phyloP scores from a whole-genome alignment of 306 rosid species.

The Trifolium repens region DNA sequence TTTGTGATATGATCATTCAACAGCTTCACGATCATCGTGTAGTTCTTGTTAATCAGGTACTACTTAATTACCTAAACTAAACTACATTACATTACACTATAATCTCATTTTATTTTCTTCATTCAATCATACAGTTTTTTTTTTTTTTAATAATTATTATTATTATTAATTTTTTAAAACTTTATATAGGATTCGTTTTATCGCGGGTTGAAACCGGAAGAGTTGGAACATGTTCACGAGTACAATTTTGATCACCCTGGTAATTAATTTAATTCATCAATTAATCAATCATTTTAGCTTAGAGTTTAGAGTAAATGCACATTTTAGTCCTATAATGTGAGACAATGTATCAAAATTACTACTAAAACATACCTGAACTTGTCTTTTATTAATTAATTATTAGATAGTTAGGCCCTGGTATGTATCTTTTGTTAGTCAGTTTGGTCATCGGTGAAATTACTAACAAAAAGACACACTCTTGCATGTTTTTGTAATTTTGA shows the following conservation, averaged over 20 bases:
- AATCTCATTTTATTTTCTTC: not conserved
- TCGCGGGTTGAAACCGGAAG: slow-evolving; percentile 93
- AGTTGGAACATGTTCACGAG: slow-evolving; percentile 74
- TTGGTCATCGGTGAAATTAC: not conserved
- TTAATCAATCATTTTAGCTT: not conserved
- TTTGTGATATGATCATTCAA: slow-evolving; percentile 97
- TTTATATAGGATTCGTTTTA: slow-evolving; percentile 84
- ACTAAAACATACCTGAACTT: not conserved
- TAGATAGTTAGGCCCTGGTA: not conserved
- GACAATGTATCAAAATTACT: not conserved
- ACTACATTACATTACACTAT: slow-evolving; percentile 4
- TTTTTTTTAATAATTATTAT: too few species aligned
- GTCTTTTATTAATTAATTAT: not conserved
- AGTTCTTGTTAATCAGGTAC: slow-evolving; percentile 91
- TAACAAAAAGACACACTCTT: not conserved
- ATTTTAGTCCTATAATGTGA: not conserved
- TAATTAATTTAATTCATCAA: slow-evolving; percentile 23
- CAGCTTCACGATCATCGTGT: slow-evolving; percentile 99
- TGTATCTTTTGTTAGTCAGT: not conserved
- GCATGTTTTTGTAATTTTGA: not conserved
- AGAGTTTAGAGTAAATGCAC: not conserved
- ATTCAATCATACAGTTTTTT: not conserved
- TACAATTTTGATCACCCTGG: slow-evolving; percentile 99
- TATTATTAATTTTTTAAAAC: not conserved
- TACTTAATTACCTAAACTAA: not conserved